Conservation (phyloP, 371 early-diverging fungal genomes). For the Apophysomyces ossiformis region DNA sequence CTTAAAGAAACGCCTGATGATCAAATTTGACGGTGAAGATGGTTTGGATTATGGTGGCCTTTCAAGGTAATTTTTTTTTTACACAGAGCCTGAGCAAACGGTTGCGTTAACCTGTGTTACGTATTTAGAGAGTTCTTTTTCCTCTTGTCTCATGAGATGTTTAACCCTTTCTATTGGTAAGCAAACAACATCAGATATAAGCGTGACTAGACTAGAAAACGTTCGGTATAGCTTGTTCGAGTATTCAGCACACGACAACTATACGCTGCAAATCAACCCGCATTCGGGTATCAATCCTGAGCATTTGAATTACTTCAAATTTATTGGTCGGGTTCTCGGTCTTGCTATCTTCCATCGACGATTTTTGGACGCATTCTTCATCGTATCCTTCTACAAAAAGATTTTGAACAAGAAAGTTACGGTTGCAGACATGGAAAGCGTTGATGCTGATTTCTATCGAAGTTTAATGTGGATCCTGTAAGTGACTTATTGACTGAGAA, state of each 20-base stretch:
- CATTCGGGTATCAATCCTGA: conserved; percentile 97
- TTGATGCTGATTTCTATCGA: conserved; percentile 93
- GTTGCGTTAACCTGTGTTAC: not conserved
- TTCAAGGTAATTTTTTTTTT: conserved; percentile 59
- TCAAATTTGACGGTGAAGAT: conserved; percentile 98
- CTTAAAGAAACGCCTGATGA: conserved; percentile 93
- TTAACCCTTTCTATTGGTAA: conserved; percentile 94
- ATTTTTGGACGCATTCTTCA: conserved; percentile 96
- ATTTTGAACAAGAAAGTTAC: conserved; percentile 87
- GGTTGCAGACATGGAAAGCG: conserved; percentile 93
- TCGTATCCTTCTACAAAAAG: conserved; percentile 96
- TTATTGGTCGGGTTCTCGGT: conserved; percentile 98
- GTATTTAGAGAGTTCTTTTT: conserved; percentile 91
- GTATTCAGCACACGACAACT: conserved; percentile 96
- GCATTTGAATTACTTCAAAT: conserved; percentile 97
- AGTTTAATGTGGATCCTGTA: conserved; percentile 93
- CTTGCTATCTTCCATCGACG: conserved; percentile 97
- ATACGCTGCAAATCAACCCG: conserved; percentile 96
- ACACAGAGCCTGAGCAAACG: not conserved
- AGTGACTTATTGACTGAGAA: conserved; percentile 18
- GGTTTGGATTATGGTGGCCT: conserved; percentile 99
- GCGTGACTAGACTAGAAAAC: not conserved
- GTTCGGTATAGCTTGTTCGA: conserved; percentile 75
- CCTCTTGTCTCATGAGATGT: conserved; percentile 97
- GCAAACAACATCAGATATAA: conserved; percentile 7